These are phyloP conservation scores for Fusarium sp. DNA, from an alignment of 2,329 filamentous ascomycete species.

Conservation along the genomic window DNA sequence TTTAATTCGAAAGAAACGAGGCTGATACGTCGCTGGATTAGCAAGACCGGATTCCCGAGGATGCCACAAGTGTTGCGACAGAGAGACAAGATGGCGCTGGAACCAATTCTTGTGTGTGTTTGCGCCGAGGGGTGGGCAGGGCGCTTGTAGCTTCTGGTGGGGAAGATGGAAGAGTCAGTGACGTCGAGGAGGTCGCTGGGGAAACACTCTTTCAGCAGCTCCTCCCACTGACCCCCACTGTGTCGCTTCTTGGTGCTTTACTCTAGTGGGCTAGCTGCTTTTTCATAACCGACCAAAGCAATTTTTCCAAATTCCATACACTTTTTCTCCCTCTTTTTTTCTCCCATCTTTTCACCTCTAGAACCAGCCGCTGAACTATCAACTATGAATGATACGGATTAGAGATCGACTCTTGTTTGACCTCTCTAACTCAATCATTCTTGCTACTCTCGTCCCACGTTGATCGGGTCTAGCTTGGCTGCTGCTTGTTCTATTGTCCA, in stretches of 20 bases:
- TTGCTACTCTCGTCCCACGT: not conserved
- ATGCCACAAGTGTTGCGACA: slow-evolving; percentile 16
- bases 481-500: slow-evolving; percentile 2
- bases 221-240: slow-evolving; percentile 8
- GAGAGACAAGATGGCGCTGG: slow-evolving; percentile 8
- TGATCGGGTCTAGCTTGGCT: slow-evolving; percentile 12
- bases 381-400: slow-evolving; percentile 3
- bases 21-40: slow-evolving; percentile 14
- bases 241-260: slow-evolving; percentile 4
- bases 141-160: slow-evolving; percentile 18
- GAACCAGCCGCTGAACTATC: slow-evolving; percentile 8
- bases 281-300: slow-evolving; percentile 23
- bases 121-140: slow-evolving; percentile 15
- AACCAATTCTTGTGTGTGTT: slow-evolving; percentile 4
- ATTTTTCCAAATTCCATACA: slow-evolving; percentile 16
- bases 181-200: slow-evolving; percentile 45
- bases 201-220: slow-evolving; percentile 36
- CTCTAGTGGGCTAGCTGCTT: slow-evolving; percentile 29
- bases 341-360: not conserved
- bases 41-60: not conserved
- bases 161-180: slow-evolving; percentile 34
- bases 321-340: slow-evolving; percentile 1
- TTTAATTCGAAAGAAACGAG: not conserved
- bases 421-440: not conserved
- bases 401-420: not conserved